Percentiles rank a stretch among this genome's conserved stretches.
These are phyloP conservation scores for Chaetomidium leptoderma DNA, from an alignment of 495 filamentous ascomycete species.

Conservation along the genomic window DNA sequence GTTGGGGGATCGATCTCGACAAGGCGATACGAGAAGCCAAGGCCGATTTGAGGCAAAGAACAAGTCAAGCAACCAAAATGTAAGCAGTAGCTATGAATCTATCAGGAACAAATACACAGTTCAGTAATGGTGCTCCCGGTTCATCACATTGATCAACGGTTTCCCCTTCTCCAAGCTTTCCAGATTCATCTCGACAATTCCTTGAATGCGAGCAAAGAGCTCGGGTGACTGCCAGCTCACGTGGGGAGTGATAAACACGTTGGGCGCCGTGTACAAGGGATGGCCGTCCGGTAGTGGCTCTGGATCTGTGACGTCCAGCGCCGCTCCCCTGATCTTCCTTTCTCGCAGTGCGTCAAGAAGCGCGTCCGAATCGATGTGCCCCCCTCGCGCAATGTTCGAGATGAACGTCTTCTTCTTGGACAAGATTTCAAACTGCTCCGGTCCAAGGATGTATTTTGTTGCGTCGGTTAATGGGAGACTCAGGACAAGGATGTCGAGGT, in stretches of 20 bases:
- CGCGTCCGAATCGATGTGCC: slow-evolving; percentile 64
- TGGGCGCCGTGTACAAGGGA: slow-evolving; percentile 67
- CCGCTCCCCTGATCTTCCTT: slow-evolving; percentile 62
- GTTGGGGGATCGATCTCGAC: slow-evolving; percentile 20
- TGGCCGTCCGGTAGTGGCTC: slow-evolving; percentile 71
- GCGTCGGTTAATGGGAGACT: slow-evolving; percentile 66
- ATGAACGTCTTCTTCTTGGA: slow-evolving; percentile 55
- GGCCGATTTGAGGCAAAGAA: slow-evolving; percentile 4
- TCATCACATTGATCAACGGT: slow-evolving; percentile 35
- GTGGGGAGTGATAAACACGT: slow-evolving; percentile 77
- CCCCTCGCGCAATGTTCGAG: slow-evolving; percentile 71
- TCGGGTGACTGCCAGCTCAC: slow-evolving; percentile 58
- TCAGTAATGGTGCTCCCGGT: slow-evolving; percentile 32
- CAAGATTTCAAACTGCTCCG: slow-evolving; percentile 64
- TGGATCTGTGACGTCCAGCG: slow-evolving; percentile 82
- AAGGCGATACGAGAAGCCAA: background rate
- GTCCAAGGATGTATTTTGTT: slow-evolving; percentile 59
- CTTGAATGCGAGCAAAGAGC: slow-evolving; percentile 57
- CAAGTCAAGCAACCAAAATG: no score
- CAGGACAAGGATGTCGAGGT: slow-evolving; percentile 72
- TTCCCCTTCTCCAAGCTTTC: slow-evolving; percentile 26
- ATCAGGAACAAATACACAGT: background rate
- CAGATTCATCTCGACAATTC: slow-evolving; percentile 45
- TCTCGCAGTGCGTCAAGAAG: slow-evolving; percentile 59
- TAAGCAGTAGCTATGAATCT: no score